Evolutionary conservation across 148 eudicot species (phyloP).

Genomic region (Persicaria maculosa): DNA sequence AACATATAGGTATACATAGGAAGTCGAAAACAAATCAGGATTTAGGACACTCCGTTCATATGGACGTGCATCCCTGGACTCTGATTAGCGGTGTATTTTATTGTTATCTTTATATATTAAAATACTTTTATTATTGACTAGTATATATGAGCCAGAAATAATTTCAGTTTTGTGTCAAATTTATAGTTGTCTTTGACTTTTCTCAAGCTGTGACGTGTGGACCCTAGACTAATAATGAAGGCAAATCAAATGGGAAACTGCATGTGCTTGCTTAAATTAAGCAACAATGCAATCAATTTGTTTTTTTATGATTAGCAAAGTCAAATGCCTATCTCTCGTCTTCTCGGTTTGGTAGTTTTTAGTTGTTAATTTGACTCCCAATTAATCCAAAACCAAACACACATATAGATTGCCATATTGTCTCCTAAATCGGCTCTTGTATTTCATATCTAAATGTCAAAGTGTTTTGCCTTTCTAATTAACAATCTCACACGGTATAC

Average conservation of each 20-base stretch:
- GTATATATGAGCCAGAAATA: background rate
- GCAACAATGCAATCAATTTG: conserved; percentile 8
- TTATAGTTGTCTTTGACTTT: background rate
- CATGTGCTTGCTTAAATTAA: conserved; percentile 11
- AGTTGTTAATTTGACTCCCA: conserved; percentile 3
- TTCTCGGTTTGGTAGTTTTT: background rate
- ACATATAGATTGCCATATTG: too few relatives aligned
- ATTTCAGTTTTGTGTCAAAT: background rate
- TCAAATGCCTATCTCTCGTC: background rate
- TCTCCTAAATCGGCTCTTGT: too few relatives aligned
- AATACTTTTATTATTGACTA: background rate
- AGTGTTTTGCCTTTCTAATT: too few relatives aligned
- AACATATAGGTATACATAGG: too few relatives aligned
- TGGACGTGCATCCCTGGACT: too few relatives aligned
- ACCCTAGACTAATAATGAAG: background rate
- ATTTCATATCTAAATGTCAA: too few relatives aligned
- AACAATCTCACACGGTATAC: too few relatives aligned
- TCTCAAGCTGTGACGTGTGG: background rate
- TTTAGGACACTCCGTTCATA: too few relatives aligned
- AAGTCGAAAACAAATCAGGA: too few relatives aligned
- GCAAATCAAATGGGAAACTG: background rate
- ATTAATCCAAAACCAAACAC: too few relatives aligned
- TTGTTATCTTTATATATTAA: too few relatives aligned
- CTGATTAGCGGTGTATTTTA: too few relatives aligned
- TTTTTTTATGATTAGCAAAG: background rate